Percentiles rank a stretch among this genome's conserved stretches.
Conservation (phyloP, 1,139 yeast genomes). For the Debaryomyces fabryi region DNA sequence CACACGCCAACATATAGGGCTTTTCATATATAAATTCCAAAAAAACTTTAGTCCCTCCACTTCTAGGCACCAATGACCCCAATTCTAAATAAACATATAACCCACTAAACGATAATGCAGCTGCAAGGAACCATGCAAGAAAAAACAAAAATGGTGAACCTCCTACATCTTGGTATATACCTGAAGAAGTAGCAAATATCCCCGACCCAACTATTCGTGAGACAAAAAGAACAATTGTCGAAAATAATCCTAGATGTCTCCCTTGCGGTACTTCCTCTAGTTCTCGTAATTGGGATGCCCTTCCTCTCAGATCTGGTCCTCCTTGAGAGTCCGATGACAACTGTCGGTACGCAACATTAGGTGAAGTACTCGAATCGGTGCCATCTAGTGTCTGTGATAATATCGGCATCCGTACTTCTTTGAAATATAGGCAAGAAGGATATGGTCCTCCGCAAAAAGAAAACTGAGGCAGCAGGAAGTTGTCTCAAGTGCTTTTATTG, state of each 20-base stretch:
- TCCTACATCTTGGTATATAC: constrained; percentile 67
- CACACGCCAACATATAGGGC: constrained; percentile 63
- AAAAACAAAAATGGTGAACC: constrained; percentile 64
- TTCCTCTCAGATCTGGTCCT: constrained; percentile 12
- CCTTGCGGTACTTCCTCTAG: constrained; percentile 71
- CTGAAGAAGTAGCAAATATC: constrained; percentile 70
- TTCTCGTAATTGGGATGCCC: constrained; percentile 27
- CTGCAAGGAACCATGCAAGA: constrained; percentile 63
- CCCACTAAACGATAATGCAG: constrained; percentile 65
- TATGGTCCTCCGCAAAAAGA: not conserved
- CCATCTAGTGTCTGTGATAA: not conserved
- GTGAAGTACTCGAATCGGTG: not conserved
- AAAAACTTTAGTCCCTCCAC: constrained; percentile 76
- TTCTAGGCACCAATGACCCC: constrained; percentile 69
- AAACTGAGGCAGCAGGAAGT: not conserved
- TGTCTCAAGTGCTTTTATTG: no score
- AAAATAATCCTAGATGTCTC: constrained; percentile 67
- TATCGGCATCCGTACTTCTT: not conserved
- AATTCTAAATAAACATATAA: constrained; percentile 65
- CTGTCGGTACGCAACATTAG: not conserved
- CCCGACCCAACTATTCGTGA: constrained; percentile 80
- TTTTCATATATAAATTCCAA: constrained; percentile 63
- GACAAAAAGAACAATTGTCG: constrained; percentile 63
- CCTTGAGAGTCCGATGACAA: not conserved
- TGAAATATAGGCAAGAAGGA: not conserved